Evolutionary conservation across 2,329 filamentous ascomycete species (phyloP).

Genomic region (Bimuria novae-zelandiae): DNA sequence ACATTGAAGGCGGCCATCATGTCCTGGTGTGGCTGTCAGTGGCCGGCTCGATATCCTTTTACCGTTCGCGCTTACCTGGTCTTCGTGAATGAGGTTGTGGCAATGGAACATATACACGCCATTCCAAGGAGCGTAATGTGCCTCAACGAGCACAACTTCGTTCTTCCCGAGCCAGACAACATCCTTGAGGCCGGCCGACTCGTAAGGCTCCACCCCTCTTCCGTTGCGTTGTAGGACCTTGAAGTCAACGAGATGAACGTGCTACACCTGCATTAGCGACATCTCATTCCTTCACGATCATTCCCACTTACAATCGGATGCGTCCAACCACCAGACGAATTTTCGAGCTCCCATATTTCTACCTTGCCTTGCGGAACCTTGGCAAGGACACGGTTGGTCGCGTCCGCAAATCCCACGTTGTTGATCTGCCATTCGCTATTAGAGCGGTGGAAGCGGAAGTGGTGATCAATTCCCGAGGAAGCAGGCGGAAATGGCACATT

Average conservation of each 20-base stretch:
- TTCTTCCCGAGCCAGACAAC: constrained; percentile 59
- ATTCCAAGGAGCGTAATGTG: constrained; percentile 43
- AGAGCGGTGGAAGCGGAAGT: constrained; percentile 38
- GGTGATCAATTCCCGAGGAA: constrained; percentile 29
- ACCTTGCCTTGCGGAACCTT: constrained; percentile 37
- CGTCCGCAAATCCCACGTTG: constrained; percentile 29
- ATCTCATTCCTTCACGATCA: too few relatives aligned
- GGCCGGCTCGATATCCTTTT: background rate
- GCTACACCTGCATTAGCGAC: too few relatives aligned
- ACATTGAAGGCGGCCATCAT: constrained; percentile 53
- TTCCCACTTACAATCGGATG: too few relatives aligned
- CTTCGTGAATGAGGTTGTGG: constrained; percentile 53
- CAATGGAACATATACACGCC: constrained; percentile 56
- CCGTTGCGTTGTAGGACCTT: constrained; percentile 54
- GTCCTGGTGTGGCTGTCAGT: constrained; percentile 17
- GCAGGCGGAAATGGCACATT: constrained; percentile 34
- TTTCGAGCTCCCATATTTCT: constrained; percentile 47
- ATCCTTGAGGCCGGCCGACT: constrained; percentile 60
- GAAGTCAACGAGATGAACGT: constrained; percentile 63
- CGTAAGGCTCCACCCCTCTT: constrained; percentile 53
- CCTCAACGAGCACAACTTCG: constrained; percentile 45
- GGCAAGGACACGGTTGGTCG: constrained; percentile 35
- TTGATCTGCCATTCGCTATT: constrained; percentile 36
- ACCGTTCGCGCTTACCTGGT: constrained; percentile 25
- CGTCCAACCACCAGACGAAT: constrained; percentile 55